Evolutionary conservation across 139 green algal species (phyloP), one percentile per base, ranked within the genome.

Genomic region (Bryopsis sp.): DNA sequence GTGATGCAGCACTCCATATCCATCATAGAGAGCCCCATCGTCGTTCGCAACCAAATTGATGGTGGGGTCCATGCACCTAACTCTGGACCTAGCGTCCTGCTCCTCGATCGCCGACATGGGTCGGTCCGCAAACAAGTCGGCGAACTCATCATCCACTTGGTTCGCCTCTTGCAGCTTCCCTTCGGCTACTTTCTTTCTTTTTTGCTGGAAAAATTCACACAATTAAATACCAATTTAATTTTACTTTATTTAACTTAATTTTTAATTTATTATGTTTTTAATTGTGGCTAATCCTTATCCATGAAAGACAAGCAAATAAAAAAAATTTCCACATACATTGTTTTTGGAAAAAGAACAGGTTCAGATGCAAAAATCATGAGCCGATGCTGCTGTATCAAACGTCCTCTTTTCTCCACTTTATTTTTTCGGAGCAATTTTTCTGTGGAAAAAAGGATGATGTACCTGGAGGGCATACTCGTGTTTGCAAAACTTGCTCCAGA

Each of bases 401-500:
- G n/a, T n/a, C n/a, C n/a, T n/a, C n/a, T n/a, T n/a, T n/a, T n/a
- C n/a, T n/a, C n/a, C n/a, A n/a, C n/a, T n/a, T n/a, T n/a, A n/a
- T n/a, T n/a, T n/a, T n/a, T n/a, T n/a, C n/a, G n/a, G n/a, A n/a
- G n/a, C n/a, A n/a, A n/a, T n/a, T n/a, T n/a, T n/a, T n/a, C n/a
- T n/a, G n/a, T n/a, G n/a, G n/a, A n/a, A n/a, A n/a, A n/a, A 19
- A 26, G 43, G 19, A 19, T 26, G 19, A 50, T 50, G 43, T 31
- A 63, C 22, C 33, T 67, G 5, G 8, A 67, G 5, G 15, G 59
- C 59, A 46, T 48, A 39, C 29, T 74, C 60, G 43, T 76, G 58
- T 48, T 72, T 67, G n/a, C 63, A 32, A 63, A 68, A 80, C 5
- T 67, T 47, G 22, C 59, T 75, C 74, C 74, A 80, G 38, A 80